Conservation (phyloP, 257 asterid genomes). For the Nicotiana obtusifolia region DNA sequence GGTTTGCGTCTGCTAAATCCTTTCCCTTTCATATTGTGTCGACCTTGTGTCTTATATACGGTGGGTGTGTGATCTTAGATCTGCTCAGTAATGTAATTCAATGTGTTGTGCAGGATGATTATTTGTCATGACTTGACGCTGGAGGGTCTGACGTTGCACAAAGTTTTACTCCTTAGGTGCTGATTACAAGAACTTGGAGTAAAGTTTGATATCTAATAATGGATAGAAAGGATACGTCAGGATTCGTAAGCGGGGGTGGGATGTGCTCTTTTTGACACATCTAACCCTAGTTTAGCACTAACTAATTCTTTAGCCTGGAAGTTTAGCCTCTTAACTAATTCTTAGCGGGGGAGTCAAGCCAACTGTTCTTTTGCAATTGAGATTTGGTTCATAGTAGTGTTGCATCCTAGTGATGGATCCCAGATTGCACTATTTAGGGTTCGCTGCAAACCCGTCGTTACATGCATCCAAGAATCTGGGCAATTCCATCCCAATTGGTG, state of each 20-base stretch:
- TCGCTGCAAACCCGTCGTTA: conserved; percentile 56
- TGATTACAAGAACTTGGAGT: conserved; percentile 17
- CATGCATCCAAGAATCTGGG: conserved; percentile 57
- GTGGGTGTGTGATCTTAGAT: background rate
- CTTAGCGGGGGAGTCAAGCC: conserved; percentile 68
- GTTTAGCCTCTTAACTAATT: conserved; percentile 16
- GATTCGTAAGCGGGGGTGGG: conserved; percentile 93
- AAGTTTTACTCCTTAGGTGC: conserved; percentile 22
- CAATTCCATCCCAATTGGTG: conserved; percentile 45
- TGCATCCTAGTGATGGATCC: conserved; percentile 53
- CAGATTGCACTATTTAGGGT: conserved; percentile 56
- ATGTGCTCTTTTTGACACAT: conserved; percentile 59
- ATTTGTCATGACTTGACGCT: conserved; percentile 14
- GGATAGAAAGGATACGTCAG: conserved; percentile 95
- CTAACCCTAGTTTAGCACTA: conserved; percentile 50
- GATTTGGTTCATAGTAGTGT: conserved; percentile 39
- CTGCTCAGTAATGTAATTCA: background rate
- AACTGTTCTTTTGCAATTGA: conserved; percentile 50
- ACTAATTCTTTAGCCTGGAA: background rate
- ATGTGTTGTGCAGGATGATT: conserved; percentile 42
- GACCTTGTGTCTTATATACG: background rate
- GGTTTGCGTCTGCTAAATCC: background rate
- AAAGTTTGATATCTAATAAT: conserved; percentile 32
- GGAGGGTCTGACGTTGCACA: conserved; percentile 22
- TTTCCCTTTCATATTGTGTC: background rate